These are phyloP conservation scores for Agrocybe pediades DNA, from an alignment of 768 basidiomycete species.

Conservation along the genomic window DNA sequence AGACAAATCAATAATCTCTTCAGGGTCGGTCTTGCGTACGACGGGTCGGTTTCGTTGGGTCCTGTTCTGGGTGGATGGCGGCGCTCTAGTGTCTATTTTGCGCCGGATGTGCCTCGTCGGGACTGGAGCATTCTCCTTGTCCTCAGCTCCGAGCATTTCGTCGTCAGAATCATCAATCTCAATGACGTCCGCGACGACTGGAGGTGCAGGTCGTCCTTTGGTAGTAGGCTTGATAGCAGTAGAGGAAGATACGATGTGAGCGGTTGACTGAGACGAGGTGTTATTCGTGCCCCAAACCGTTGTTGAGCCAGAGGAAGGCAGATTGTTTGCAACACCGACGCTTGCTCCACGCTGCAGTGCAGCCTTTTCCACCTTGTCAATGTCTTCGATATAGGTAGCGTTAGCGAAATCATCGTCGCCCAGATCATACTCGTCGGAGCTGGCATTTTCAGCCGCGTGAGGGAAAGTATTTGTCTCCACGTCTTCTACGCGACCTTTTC, in stretches of 20 bases:
- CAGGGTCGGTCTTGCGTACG: constrained; percentile 22
- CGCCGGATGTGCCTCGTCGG: constrained; percentile 51
- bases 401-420: constrained; percentile 21
- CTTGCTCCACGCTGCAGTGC: constrained; percentile 4
- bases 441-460: background rate
- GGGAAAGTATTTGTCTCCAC: background rate
- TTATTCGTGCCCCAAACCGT: background rate
- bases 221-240: background rate
- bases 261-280: background rate
- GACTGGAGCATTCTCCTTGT: constrained; percentile 65
- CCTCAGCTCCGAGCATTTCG: constrained; percentile 49
- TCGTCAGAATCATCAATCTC: constrained; percentile 39
- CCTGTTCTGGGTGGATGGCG: background rate
- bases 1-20: constrained; percentile 62
- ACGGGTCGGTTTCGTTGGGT: constrained; percentile 20
- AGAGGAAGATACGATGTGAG: background rate
- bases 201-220: background rate
- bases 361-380: constrained; percentile 30
- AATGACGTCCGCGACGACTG: constrained; percentile 32
- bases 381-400: constrained; percentile 21
- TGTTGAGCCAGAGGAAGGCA: constrained; percentile 8
- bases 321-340: background rate
- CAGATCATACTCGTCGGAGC: constrained; percentile 26
- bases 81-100: constrained; percentile 27
- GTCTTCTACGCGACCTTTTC: constrained; percentile 14